Evolutionary conservation across 1,139 yeast species (phyloP).

Genomic region (Blastobotrys persicus): DNA sequence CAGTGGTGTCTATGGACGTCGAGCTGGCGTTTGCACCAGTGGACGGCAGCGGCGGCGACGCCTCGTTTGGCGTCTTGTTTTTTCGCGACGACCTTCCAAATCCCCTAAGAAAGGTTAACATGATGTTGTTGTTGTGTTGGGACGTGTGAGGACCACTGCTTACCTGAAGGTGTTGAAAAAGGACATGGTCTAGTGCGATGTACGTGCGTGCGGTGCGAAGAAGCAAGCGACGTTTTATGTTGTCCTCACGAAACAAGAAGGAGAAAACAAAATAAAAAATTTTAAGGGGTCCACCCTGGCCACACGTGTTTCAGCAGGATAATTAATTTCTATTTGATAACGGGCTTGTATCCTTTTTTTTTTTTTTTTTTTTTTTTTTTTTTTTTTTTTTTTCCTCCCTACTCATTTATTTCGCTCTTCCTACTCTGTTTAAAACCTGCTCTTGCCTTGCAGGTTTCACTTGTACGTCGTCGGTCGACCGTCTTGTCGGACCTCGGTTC

Average conservation of each 20-base stretch:
- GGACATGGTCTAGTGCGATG: slow-evolving; percentile 37
- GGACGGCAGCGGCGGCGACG: slow-evolving; percentile 20
- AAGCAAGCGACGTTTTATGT: neutral
- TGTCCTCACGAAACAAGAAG: neutral
- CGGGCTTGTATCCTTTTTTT: too few species aligned
- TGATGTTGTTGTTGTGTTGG: slow-evolving; percentile 25
- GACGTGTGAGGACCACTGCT: slow-evolving; percentile 23
- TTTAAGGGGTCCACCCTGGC: neutral
- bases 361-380: too few species aligned
- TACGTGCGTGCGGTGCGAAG: neutral
- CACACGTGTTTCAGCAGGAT: neutral
- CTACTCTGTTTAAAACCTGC: neutral
- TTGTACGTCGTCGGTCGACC: neutral
- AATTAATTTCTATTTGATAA: too few species aligned
- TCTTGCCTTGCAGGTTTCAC: neutral
- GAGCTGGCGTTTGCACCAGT: slow-evolving; percentile 12
- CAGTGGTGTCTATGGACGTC: slow-evolving; percentile 13
- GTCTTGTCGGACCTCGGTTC: too few species aligned
- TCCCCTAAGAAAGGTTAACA: slow-evolving; percentile 46
- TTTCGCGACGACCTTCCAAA: slow-evolving; percentile 64
- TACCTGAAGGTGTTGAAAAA: slow-evolving; percentile 47
- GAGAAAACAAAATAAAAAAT: neutral
- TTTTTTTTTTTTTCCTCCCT: too few species aligned
- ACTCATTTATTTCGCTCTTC: neutral
- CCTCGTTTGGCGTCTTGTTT: slow-evolving; percentile 26